These are phyloP conservation scores for Pichia sp. DNA, from an alignment of 1,139 yeast species.

Conservation along the genomic window DNA sequence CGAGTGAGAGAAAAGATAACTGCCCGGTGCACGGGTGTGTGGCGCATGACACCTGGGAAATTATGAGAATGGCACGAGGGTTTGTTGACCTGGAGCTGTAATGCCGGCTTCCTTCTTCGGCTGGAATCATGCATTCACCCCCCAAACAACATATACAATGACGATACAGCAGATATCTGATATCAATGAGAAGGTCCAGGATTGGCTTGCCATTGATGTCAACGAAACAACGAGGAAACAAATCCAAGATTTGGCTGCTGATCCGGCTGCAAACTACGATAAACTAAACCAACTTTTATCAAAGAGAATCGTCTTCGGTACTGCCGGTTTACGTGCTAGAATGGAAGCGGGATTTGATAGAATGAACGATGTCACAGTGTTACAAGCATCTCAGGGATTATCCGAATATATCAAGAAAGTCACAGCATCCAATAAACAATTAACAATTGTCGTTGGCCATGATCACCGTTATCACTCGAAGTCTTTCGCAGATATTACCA, in stretches of 20 bases:
- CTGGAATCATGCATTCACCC: too few relatives aligned
- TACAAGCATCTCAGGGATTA: conserved; percentile 92
- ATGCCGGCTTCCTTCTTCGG: too few relatives aligned
- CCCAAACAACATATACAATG: not conserved
- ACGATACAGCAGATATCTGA: not conserved
- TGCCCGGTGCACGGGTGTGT: conserved; percentile 4
- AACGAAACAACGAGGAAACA: conserved; percentile 58
- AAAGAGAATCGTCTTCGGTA: conserved; percentile 79
- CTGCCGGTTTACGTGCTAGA: conserved; percentile 84
- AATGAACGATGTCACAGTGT: conserved; percentile 86
- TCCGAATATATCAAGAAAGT: conserved; percentile 51
- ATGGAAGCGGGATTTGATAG: conserved; percentile 92
- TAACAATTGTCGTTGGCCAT: conserved; percentile 78
- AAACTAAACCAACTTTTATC: conserved; percentile 51
- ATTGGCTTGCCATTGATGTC: conserved; percentile 30
- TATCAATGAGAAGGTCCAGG: conserved; percentile 10
- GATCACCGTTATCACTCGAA: conserved; percentile 86
- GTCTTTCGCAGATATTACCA: conserved; percentile 77
- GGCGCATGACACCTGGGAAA: too few relatives aligned
- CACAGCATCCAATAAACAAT: conserved; percentile 22
- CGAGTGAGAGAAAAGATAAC: too few relatives aligned
- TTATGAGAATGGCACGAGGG: too few relatives aligned
- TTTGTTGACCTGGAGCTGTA: too few relatives aligned
- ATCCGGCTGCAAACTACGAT: conserved; percentile 34
- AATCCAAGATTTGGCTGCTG: conserved; percentile 46